Evolutionary conservation across 2,329 filamentous ascomycete genomes (phyloP).

Genomic region (Alternaria brassicae): DNA sequence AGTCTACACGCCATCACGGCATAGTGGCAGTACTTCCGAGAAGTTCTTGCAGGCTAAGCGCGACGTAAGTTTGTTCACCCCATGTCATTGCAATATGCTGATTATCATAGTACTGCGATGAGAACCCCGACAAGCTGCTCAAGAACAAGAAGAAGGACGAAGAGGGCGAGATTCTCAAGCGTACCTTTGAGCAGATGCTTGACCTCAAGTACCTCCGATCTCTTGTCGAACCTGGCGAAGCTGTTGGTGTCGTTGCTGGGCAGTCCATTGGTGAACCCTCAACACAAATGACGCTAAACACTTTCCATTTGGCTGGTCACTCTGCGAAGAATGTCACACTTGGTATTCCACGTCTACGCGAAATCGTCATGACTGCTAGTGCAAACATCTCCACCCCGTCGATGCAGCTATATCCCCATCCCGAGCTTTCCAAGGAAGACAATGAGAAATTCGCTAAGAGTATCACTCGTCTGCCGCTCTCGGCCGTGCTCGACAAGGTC

Average conservation of each 20-base stretch:
- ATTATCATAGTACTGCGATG: slow-evolving; percentile 70
- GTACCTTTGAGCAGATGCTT: slow-evolving; percentile 82
- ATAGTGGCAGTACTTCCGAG: slow-evolving; percentile 88
- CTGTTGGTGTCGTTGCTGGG: slow-evolving; percentile 93
- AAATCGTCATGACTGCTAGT: slow-evolving; percentile 98
- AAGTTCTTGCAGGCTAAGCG: slow-evolving; percentile 76
- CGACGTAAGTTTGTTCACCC: slow-evolving; percentile 54
- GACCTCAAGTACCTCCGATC: slow-evolving; percentile 93
- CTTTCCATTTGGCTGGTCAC: slow-evolving; percentile 98
- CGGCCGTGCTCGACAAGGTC: slow-evolving; percentile 82
- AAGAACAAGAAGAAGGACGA: slow-evolving; percentile 65
- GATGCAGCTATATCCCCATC: slow-evolving; percentile 83
- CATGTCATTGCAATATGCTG: slow-evolving; percentile 12
- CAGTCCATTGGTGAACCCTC: slow-evolving; percentile 97
- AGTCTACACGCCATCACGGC: slow-evolving; percentile 75
- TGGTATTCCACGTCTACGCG: slow-evolving; percentile 94
- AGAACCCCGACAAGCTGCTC: slow-evolving; percentile 70
- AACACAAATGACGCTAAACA: slow-evolving; percentile 99
- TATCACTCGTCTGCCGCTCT: slow-evolving; percentile 84
- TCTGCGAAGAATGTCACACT: slow-evolving; percentile 98
- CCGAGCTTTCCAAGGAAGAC: slow-evolving; percentile 72
- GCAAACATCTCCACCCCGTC: slow-evolving; percentile 86
- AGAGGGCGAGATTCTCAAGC: slow-evolving; percentile 59
- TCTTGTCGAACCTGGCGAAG: slow-evolving; percentile 92
- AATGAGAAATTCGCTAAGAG: slow-evolving; percentile 86